These are phyloP conservation scores for Myxozyma udenii DNA, from an alignment of 805 yeast genomes.

Conservation along the genomic window DNA sequence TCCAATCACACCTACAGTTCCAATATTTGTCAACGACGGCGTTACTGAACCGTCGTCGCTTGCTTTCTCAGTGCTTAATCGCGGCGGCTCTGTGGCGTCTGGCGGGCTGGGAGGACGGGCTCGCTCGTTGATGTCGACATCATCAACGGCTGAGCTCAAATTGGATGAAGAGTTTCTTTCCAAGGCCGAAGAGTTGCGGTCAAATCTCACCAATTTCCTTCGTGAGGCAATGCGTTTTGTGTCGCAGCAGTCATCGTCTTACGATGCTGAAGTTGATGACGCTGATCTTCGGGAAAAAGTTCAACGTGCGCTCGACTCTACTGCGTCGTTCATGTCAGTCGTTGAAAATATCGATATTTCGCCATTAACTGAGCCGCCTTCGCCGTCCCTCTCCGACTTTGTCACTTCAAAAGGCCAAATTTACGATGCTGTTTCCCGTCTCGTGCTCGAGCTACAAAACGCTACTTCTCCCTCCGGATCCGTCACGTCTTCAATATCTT, in stretches of 20 bases:
- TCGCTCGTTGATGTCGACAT: constrained; percentile 7
- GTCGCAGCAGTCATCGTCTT: constrained; percentile 21
- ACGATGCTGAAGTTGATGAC: constrained; percentile 8
- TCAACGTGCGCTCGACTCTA: constrained; percentile 13
- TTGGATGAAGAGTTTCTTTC: constrained; percentile 16
- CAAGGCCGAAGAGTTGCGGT: constrained; percentile 6
- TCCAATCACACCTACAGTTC: background rate
- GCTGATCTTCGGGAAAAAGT: constrained; percentile 14
- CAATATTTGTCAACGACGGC: constrained; percentile 2
- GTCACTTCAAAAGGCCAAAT: constrained; percentile 69
- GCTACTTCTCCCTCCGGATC: constrained; percentile 46
- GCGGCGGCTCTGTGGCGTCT: constrained; percentile 6
- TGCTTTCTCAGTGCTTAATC: constrained; percentile 4
- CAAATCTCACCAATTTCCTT: constrained; percentile 5
- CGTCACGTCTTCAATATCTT: background rate
- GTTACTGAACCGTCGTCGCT: background rate
- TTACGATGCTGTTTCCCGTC: constrained; percentile 51
- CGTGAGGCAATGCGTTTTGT: constrained; percentile 19
- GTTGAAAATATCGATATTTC: constrained; percentile 38
- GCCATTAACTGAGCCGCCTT: constrained; percentile 18
- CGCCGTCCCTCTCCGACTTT: constrained; percentile 48
- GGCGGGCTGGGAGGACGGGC: too few relatives aligned
- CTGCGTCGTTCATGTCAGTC: constrained; percentile 37
- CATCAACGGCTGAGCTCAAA: background rate
- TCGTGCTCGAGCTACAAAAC: constrained; percentile 66